Evolutionary conservation across 1,284 basidiomycete genomes (phyloP), one percentile per base, ranked within the genome.

Genomic region (Megacollybia platyphylla): DNA sequence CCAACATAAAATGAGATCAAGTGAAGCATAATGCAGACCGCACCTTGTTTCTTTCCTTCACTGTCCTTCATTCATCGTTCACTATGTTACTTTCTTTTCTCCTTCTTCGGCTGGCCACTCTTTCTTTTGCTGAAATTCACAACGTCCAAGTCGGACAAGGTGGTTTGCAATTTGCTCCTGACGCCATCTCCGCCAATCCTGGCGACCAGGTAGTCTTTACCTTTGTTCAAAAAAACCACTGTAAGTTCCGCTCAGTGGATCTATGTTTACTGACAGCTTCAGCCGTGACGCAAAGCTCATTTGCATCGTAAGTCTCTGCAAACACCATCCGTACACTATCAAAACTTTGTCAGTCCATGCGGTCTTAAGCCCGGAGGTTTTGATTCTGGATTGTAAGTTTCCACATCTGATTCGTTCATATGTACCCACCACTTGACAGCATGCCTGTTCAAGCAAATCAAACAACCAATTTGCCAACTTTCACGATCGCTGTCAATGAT

Each of bases 151-250:
- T 34, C 31, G 31, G 31, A 11, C 11, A 11, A 11, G 31, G 31
- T 11, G 31, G 31, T 44, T 40, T 40, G 39, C 46, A 43, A 17
- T 47, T 44, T 44, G 36, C 47, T 8, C 47, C 75, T 73, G 27
- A 29, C 11, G 36, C 36, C 20, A 17, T 17, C 10, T 57, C 53
- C 45, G 75, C 73, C 36, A 46, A 58, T 34, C 53, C 60, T 45
- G 76, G 76, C 42, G 76, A 79, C 56, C 67, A 70, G 54, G 73
- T 80, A 42, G 61, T 69, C 42, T 79, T 77, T 63, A 63, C 68
- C 46, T 79, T 76, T 63, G 56, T 67, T 36, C 57, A 63, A 28
- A 67, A 67, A 55, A 77, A 37, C 4, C 36, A 37, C 5, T 24
- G 20, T 24, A 37, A 11, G 11, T 34, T 34, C 15, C 4, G 6